These are phyloP conservation scores for Trichoderma erinaceum DNA, from an alignment of 495 filamentous ascomycete species.

Conservation along the genomic window DNA sequence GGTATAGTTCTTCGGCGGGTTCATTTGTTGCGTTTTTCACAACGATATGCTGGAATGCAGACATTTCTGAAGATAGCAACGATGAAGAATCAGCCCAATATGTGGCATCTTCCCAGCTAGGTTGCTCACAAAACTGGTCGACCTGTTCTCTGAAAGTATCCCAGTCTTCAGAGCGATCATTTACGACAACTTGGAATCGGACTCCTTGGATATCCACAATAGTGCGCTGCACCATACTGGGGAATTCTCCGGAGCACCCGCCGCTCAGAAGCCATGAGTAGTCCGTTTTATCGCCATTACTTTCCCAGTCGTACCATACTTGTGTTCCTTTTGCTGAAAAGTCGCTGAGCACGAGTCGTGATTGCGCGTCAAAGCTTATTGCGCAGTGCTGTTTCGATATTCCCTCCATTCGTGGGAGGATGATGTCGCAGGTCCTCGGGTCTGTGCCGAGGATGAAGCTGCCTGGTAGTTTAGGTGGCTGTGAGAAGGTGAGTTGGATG, in stretches of 20 bases:
- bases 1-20: constrained; percentile 1
- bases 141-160: constrained; percentile 7
- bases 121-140: constrained; percentile 13
- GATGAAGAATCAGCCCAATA: not conserved
- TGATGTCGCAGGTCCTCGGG: constrained; percentile 13
- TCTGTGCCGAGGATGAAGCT: constrained; percentile 16
- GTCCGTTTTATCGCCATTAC: constrained; percentile 13
- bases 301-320: constrained; percentile 17
- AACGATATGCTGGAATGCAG: constrained; percentile 6
- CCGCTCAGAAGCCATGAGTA: constrained; percentile 10
- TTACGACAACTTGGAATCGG: constrained; percentile 9
- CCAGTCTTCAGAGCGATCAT: constrained; percentile 3
- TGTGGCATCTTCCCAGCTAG: not conserved
- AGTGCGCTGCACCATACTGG: constrained; percentile 14
- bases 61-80: not conserved
- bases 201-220: constrained; percentile 14
- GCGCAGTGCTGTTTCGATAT: constrained; percentile 14
- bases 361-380: constrained; percentile 10
- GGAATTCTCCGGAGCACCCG: not conserved
- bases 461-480: constrained; percentile 10
- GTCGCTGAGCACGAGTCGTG: constrained; percentile 4
- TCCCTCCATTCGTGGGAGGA: not conserved
- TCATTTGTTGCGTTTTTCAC: not conserved
- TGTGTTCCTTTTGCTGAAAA: constrained; percentile 12
- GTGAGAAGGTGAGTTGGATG: constrained; percentile 6